Evolutionary conservation across 345 rosid species (phyloP), one percentile per base, ranked within the genome.

Genomic region (Microthlaspi erraticum): DNA sequence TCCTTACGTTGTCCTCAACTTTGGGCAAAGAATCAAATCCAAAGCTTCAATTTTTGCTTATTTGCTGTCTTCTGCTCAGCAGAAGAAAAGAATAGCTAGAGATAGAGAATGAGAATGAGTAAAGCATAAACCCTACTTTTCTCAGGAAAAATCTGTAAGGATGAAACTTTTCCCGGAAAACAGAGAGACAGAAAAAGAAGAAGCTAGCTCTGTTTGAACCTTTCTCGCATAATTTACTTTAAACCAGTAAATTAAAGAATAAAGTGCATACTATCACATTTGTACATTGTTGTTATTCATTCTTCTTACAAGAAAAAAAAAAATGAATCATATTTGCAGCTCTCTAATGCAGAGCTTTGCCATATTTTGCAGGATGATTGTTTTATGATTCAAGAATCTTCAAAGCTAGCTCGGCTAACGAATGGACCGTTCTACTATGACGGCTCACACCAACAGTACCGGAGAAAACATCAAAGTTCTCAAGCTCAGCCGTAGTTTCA

Each of bases 401-500:
- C 76, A 84, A 55, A 26, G 93, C 93, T n/a, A 84, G 80, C 76
- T 87, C 93, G 0, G 84, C 90, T 64, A 93, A 78, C 23, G 87
- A 79, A 63, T 88, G 92, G 62, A 90, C 88, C 5, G 87, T 75
- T 20, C 72, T 71, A 73, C 83, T 82, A 79, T 90, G 96, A 66
- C 93, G 82, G 75, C 90, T 86, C 10, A 88, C 46, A 54, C 97
- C 97, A 29, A 85, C 87, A 26, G 87, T 83, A 36, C 92, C 92
- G 0, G 93, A 93, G 87, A 93, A 90, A 26, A 90, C 82, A 71
- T 83, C 86, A 77, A 90, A 90, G 85, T 81, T 90, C 73, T 93
- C 97, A 4, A 88, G 70, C 83, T 90, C 97, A 19, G 89, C 78
- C 10, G 98, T 93, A 12, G 96, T 87, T 70, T 93, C 97, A 5